Evolutionary conservation across 2,329 filamentous ascomycete species (phyloP).

Genomic region (Alternaria sp.): DNA sequence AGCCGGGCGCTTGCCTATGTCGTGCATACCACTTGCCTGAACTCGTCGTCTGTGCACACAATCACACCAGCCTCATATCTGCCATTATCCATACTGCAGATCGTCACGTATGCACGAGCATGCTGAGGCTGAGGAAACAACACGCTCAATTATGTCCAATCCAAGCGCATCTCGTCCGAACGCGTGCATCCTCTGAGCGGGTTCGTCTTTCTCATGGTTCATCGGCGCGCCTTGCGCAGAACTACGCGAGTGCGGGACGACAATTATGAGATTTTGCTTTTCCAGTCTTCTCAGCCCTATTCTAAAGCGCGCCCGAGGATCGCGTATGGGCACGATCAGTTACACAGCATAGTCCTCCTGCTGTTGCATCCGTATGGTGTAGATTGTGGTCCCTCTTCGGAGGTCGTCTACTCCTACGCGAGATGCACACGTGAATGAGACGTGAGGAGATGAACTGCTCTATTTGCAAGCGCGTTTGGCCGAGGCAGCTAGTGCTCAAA

Average conservation of each 20-base stretch:
- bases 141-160: neutral
- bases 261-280: constrained; percentile 1
- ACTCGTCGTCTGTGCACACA: constrained; percentile 19
- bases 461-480: neutral
- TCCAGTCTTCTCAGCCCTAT: constrained; percentile 6
- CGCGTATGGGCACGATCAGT: neutral
- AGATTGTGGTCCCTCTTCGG: neutral
- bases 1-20: constrained; percentile 26
- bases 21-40: constrained; percentile 23
- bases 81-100: constrained; percentile 2
- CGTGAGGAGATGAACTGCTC: neutral
- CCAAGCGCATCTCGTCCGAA: neutral
- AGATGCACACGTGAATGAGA: neutral
- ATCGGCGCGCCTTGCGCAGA: neutral
- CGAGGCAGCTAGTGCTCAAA: neutral
- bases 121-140: neutral
- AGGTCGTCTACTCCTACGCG: neutral
- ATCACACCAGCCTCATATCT: constrained; percentile 12
- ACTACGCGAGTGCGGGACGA: constrained; percentile 5
- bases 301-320: neutral
- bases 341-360: neutral
- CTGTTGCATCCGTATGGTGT: neutral
- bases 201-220: neutral
- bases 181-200: neutral
- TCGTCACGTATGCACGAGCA: constrained; percentile 8